A percentile compares a stretch with the other conserved stretches of the same genome.
Conservation (phyloP, 1,284 basidiomycete species). For the Polyporus tsugae region DNA sequence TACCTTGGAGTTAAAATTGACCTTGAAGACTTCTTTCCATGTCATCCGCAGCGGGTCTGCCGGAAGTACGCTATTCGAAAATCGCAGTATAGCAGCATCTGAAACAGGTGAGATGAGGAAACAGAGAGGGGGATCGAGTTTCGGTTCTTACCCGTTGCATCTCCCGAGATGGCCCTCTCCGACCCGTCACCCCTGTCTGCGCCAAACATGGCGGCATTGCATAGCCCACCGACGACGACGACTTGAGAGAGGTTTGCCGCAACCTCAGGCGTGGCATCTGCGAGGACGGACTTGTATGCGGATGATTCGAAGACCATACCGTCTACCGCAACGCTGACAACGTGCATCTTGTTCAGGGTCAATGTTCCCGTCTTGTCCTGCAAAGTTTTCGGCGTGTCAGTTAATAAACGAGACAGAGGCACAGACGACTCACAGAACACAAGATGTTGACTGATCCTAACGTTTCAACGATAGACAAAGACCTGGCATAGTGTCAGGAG, state of each 20-base stretch:
- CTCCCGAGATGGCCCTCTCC: slow-evolving; percentile 59
- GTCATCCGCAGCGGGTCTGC: slow-evolving; percentile 38
- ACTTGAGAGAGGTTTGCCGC: slow-evolving; percentile 40
- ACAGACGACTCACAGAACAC: slow-evolving; percentile 43
- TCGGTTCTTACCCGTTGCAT: slow-evolving; percentile 60
- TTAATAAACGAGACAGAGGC: too few species aligned
- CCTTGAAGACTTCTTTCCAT: slow-evolving; percentile 46
- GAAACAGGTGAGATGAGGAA: neutral
- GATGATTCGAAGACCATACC: slow-evolving; percentile 47
- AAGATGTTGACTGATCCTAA: slow-evolving; percentile 55
- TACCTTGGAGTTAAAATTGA: slow-evolving; percentile 62
- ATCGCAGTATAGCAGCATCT: slow-evolving; percentile 66
- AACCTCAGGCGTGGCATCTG: slow-evolving; percentile 10
- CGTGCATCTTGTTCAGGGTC: slow-evolving; percentile 59
- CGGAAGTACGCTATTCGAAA: slow-evolving; percentile 51
- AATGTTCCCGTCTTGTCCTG: slow-evolving; percentile 58
- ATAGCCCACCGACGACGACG: slow-evolving; percentile 58
- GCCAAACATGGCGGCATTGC: slow-evolving; percentile 66
- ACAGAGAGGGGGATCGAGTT: neutral
- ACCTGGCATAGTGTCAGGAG: slow-evolving; percentile 8
- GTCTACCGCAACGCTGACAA: slow-evolving; percentile 46
- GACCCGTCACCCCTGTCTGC: slow-evolving; percentile 43
- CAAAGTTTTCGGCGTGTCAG: neutral
- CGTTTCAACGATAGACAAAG: slow-evolving; percentile 51
- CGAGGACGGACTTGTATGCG: slow-evolving; percentile 17